Evolutionary conservation across 192 early-diverging fungal species (phyloP), one percentile per base, ranked within the genome.

Genomic region (Umbelopsis vinacea): DNA sequence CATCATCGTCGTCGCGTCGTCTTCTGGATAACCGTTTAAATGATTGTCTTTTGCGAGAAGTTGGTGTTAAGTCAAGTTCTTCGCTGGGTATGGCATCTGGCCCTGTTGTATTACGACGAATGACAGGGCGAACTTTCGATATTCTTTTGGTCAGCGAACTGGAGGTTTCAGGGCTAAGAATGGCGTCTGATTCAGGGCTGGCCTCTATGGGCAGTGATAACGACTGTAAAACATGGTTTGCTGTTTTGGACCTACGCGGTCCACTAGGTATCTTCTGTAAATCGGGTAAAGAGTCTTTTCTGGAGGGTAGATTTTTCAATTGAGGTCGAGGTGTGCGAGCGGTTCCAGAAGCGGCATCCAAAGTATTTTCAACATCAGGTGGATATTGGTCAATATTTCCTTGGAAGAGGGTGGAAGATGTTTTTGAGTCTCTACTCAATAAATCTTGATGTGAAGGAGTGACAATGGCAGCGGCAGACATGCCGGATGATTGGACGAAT

Each of bases 1-100:
- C 85, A 21, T 77, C 74, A 29, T 80, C 74, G 19, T 71, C 63
- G 6, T 75, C 74, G 4, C 71, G 46, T 68, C 52, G 50, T 33
- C 63, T 37, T 43, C 72, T 67, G 21, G 69, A 71, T 15, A 70
- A 19, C 4, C 74, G 68, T 21, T 67, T 63, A 17, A 75, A 75
- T 23, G 69, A 54, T 15, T 67, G 70, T 45, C 74, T 38, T 17
- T 63, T 63, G 38, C 74, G 54, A 7, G 23, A 47, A 29, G 69
- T 17, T 8, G 70, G 24, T 33, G 70, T 60, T 19, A 52, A 66
- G 15, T 75, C 69, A 29, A 71, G 66, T 15, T 75, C 74, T 66
- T 75, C 69, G 29, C 15, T 37, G 3, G 57, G 57, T 37, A 63
- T 37, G 17, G n/a, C 33, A 63, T 63, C 57, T 19, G 57, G 57